Evolutionary conservation across 495 filamentous ascomycete species (phyloP).

Genomic region (Lophium mytilinum): DNA sequence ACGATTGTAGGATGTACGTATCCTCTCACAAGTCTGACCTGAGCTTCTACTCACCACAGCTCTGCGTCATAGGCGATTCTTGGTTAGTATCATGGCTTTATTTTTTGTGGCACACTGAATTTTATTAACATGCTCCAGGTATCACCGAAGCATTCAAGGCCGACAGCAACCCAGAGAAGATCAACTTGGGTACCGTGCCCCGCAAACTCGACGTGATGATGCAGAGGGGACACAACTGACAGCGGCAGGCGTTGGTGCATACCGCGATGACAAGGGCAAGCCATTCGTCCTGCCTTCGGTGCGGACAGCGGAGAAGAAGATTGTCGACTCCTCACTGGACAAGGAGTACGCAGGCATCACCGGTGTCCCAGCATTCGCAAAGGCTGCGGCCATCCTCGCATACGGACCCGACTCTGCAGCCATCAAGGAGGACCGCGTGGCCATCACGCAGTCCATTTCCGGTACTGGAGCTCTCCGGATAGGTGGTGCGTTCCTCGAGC

Average conservation of each 20-base stretch:
- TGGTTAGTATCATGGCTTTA: constrained; percentile 39
- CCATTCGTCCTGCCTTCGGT: constrained; percentile 96
- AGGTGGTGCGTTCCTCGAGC: constrained; percentile 83
- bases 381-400: constrained; percentile 80
- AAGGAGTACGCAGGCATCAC: constrained; percentile 99
- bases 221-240: constrained; percentile 7
- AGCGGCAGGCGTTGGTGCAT: constrained; percentile 60
- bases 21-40: constrained; percentile 21
- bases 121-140: constrained; percentile 38
- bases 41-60: constrained; percentile 4
- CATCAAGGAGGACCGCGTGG: constrained; percentile 69
- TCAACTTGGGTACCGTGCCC: constrained; percentile 73
- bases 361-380: constrained; percentile 87
- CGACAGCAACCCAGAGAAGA: constrained; percentile 83
- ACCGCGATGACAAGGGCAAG: constrained; percentile 92
- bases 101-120: not conserved
- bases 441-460: constrained; percentile 95
- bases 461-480: constrained; percentile 94
- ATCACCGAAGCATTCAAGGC: constrained; percentile 99
- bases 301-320: constrained; percentile 75
- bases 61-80: constrained; percentile 58
- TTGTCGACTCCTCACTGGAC: constrained; percentile 68
- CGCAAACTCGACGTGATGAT: not conserved
- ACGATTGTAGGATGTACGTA: constrained; percentile 31
- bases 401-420: constrained; percentile 73